phyloP scores from a whole-genome alignment of 139 green algal species.

The Haematococcus lacustris region DNA sequence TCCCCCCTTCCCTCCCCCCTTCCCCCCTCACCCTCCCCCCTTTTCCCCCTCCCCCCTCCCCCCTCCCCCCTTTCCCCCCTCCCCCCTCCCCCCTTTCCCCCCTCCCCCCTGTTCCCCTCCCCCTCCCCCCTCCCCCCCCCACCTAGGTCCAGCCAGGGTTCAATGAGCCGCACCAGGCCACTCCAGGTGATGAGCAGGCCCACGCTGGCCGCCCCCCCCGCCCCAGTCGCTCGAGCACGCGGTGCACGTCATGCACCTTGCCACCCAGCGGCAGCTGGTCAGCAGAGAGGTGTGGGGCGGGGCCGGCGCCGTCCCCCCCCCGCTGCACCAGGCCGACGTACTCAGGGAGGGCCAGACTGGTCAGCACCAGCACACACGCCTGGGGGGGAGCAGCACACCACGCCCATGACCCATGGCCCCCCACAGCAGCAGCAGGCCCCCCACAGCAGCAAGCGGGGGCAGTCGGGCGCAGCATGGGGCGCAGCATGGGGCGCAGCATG shows the following conservation, averaged over 20 bases:
- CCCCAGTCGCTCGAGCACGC: conserved; percentile 23
- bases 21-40: too few relatives aligned
- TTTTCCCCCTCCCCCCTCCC: too few relatives aligned
- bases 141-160: not conserved
- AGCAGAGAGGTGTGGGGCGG: not conserved
- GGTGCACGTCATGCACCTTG: conserved; percentile 26
- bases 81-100: too few relatives aligned
- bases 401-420: not conserved
- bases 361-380: conserved; percentile 38
- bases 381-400: conserved; percentile 4
- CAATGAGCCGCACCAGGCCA: conserved; percentile 5
- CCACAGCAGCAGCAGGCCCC: not conserved
- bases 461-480: not conserved
- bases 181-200: conserved; percentile 27
- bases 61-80: too few relatives aligned
- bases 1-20: too few relatives aligned
- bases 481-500: too few relatives aligned
- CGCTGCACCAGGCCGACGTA: conserved; percentile 10
- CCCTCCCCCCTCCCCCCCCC: not conserved
- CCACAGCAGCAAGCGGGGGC: not conserved
- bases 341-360: conserved; percentile 34
- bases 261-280: conserved; percentile 27
- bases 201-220: conserved; percentile 6
- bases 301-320: not conserved
- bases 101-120: too few relatives aligned